Conservation (phyloP, 306 rosid species). For the Elaeagnus macrophylla region DNA sequence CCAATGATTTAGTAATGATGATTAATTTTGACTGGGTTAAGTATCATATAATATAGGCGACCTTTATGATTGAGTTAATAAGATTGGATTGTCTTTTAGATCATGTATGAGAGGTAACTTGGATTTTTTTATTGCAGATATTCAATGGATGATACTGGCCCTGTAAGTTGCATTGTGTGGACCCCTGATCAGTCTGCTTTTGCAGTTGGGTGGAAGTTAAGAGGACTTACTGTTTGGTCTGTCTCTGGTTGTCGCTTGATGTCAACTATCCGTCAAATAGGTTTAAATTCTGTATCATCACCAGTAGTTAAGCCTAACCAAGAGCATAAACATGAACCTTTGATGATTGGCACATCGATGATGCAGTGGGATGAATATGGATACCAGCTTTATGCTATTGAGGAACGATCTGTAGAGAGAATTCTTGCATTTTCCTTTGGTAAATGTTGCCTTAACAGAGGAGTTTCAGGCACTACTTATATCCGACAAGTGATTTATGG, state of each 20-base stretch:
- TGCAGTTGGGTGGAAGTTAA: constrained; percentile 94
- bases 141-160: constrained; percentile 87
- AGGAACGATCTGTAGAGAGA: constrained; percentile 68
- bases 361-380: constrained; percentile 97
- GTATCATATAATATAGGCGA: no score
- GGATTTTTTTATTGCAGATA: constrained; percentile 46
- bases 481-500: constrained; percentile 91
- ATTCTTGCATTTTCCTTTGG: constrained; percentile 87
- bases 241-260: constrained; percentile 94
- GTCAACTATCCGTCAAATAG: constrained; percentile 88
- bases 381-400: constrained; percentile 77
- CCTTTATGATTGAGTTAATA: background rate
- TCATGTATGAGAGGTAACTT: constrained; percentile 9
- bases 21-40: no score
- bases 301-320: constrained; percentile 70
- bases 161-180: constrained; percentile 92
- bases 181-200: constrained; percentile 96
- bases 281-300: constrained; percentile 84
- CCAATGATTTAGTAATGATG: no score
- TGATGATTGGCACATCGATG: constrained; percentile 86
- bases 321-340: constrained; percentile 70
- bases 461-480: constrained; percentile 82
- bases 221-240: constrained; percentile 98
- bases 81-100: constrained; percentile 9
- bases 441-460: constrained; percentile 95